Base-by-base conservation (phyloP, 2,329 filamentous ascomycete genomes). In the Hysterium pulicare region DNA sequence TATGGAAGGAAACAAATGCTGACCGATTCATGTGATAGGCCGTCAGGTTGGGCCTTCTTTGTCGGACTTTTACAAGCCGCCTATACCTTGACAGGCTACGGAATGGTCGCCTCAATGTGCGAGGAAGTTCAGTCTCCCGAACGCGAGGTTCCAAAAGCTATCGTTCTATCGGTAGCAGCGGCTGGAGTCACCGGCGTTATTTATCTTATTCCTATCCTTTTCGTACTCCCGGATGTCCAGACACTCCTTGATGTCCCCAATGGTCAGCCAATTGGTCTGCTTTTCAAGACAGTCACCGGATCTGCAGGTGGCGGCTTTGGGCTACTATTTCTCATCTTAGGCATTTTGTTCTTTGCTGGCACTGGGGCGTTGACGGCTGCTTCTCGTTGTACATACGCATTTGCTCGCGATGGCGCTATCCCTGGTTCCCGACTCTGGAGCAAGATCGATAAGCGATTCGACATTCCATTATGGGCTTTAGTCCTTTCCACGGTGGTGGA, bases 241-340 rank as follows among this genome's bases (percentile, higher is more conserved):
- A 66, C 72, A 35, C 76, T 90, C 13, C 78, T 87, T 21, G 63
- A 67, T 2, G 83, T 86, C 11, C 76, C 83, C 17, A 87, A 82
- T 55, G 83, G 83, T 7, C 87, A 90, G 55, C 86, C 87, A 1
- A 86, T 91, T 48, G 85, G 84, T 7, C 71, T 84, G 3, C 70
- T 90, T 23, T 90, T 90, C 75, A 87, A 87, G 68, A 82, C 72
- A 0, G 86, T 82, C 8, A 90, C 86, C 0, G 86, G 86, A 1
- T 86, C 83, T 16, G 75, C 83, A 1, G 81, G 72, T 4, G 87
- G 85, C 19, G 87, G 86, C 0, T 89, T 91, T 50, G 85, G 83
- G 0, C 73, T 90, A 5, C 73, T 90, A 11, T 86, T 90, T 64
- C 70, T 90, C 2, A 81, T 91, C 51, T 74, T 90, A 19, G 85